Conservation (phyloP, 768 basidiomycete species). For the Tubosaeta sp. region DNA sequence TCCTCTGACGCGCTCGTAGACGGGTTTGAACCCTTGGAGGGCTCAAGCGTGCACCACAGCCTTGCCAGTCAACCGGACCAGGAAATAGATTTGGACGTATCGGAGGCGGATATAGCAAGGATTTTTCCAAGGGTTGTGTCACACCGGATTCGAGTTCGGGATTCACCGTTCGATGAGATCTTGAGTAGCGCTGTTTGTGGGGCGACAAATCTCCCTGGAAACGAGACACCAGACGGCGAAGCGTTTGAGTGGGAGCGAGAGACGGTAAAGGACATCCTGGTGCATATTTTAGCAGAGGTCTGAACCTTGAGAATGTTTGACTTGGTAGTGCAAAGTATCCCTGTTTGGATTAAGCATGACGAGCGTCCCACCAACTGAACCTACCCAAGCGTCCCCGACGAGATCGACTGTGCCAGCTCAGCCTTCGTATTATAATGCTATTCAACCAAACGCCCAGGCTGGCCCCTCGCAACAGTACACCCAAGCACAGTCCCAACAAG, state of each 20-base stretch:
- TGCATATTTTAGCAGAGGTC: conserved; percentile 53
- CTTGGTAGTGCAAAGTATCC: neutral
- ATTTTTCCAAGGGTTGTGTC: conserved; percentile 70
- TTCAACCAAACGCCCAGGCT: conserved; percentile 13
- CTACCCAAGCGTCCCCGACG: conserved; percentile 24
- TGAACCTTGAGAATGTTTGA: conserved; percentile 15
- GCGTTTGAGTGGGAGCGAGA: conserved; percentile 35
- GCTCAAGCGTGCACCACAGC: conserved; percentile 6
- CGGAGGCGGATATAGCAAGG: conserved; percentile 71
- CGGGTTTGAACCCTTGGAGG: conserved; percentile 3
- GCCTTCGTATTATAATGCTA: conserved; percentile 8
- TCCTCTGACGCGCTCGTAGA: conserved; percentile 25
- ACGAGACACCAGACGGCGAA: conserved; percentile 15
- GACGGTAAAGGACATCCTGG: conserved; percentile 65
- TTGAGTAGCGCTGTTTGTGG: conserved; percentile 60
- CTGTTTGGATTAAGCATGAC: conserved; percentile 30
- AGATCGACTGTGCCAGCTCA: conserved; percentile 8
- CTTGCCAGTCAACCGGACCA: conserved; percentile 13
- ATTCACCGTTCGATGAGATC: conserved; percentile 67
- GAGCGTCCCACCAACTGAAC: conserved; percentile 39
- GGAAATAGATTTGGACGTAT: conserved; percentile 49
- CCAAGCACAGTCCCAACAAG: conserved; percentile 19
- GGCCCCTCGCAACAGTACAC: conserved; percentile 20
- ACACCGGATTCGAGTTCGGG: conserved; percentile 68
- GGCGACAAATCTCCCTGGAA: conserved; percentile 33